Percentiles rank a stretch among this genome's conserved stretches.
These are phyloP conservation scores for Yarrowia porcina DNA, from an alignment of 805 yeast species.

Conservation along the genomic window DNA sequence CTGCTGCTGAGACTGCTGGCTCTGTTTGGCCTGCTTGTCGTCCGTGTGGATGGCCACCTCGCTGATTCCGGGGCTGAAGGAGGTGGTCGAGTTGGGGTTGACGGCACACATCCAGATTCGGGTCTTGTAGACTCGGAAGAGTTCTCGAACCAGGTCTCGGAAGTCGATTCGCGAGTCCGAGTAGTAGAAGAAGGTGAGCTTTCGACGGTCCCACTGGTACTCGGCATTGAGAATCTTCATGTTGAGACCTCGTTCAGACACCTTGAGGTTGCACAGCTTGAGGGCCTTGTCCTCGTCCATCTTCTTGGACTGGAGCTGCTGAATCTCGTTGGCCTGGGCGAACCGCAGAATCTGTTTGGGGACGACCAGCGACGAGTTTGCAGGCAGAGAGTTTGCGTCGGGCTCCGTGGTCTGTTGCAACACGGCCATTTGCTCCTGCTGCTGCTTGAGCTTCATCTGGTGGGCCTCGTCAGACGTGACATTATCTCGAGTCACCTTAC, in stretches of 20 bases:
- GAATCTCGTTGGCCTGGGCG: conserved; percentile 60
- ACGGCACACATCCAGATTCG: conserved; percentile 88
- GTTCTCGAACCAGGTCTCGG: conserved; percentile 70
- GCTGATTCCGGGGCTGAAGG: conserved; percentile 22
- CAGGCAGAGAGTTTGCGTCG: conserved; percentile 24
- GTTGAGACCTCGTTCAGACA: conserved; percentile 46
- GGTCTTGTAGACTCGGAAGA: conserved; percentile 72
- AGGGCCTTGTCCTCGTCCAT: conserved; percentile 71
- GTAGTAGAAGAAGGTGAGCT: conserved; percentile 71
- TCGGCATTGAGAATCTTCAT: conserved; percentile 75
- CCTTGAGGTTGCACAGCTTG: conserved; percentile 57
- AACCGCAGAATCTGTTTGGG: conserved; percentile 66
- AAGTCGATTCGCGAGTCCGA: conserved; percentile 69
- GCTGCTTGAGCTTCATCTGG: conserved; percentile 59
- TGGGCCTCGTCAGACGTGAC: conserved; percentile 66
- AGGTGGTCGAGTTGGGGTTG: conserved; percentile 26
- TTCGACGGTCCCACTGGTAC: conserved; percentile 80
- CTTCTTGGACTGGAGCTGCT: conserved; percentile 54
- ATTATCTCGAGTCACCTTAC: conserved; percentile 57
- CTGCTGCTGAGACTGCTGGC: not conserved
- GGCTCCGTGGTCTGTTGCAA: conserved; percentile 36
- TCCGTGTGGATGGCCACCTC: conserved; percentile 23
- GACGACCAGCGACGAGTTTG: conserved; percentile 51
- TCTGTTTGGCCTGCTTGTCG: not conserved
- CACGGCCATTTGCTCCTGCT: conserved; percentile 68